phyloP scores from a whole-genome alignment of 257 asterid genomes.

The Solanum corneliomulleri region DNA sequence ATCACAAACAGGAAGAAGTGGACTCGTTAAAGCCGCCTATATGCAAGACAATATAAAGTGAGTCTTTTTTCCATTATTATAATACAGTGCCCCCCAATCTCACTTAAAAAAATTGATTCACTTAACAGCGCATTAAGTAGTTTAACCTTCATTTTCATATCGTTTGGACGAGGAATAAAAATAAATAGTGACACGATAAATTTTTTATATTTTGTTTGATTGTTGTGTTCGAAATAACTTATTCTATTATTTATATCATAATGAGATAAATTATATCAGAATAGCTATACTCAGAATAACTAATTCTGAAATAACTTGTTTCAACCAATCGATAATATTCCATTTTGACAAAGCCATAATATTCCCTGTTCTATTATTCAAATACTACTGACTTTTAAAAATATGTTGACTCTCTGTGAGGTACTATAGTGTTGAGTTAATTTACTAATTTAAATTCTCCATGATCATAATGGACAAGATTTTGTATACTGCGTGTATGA shows the following conservation, averaged over 20 bases:
- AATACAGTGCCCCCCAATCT: background rate
- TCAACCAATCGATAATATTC: too few relatives aligned
- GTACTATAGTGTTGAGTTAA: background rate
- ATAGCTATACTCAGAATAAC: too few relatives aligned
- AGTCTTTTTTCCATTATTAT: constrained; percentile 3
- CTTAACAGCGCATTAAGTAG: background rate
- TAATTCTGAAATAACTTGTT: too few relatives aligned
- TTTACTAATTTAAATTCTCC: background rate
- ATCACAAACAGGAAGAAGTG: constrained; percentile 67
- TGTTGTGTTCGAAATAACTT: fast-evolving
- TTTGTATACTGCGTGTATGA: background rate
- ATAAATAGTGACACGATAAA: too few relatives aligned
- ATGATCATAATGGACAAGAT: background rate
- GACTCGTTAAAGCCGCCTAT: constrained; percentile 53
- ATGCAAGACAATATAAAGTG: constrained; percentile 48
- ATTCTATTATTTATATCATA: too few relatives aligned
- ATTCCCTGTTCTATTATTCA: background rate
- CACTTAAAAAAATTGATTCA: background rate
- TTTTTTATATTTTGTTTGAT: too few relatives aligned
- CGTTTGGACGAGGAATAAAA: fast-evolving
- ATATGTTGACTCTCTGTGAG: background rate
- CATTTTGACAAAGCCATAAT: background rate
- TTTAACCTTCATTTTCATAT: background rate
- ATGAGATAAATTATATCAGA: too few relatives aligned
- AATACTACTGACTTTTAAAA: background rate